A percentile compares a stretch with the other conserved stretches of the same genome.
Conservation (phyloP, 2,329 filamentous ascomycete genomes). For the Microdochium bolleyi region DNA sequence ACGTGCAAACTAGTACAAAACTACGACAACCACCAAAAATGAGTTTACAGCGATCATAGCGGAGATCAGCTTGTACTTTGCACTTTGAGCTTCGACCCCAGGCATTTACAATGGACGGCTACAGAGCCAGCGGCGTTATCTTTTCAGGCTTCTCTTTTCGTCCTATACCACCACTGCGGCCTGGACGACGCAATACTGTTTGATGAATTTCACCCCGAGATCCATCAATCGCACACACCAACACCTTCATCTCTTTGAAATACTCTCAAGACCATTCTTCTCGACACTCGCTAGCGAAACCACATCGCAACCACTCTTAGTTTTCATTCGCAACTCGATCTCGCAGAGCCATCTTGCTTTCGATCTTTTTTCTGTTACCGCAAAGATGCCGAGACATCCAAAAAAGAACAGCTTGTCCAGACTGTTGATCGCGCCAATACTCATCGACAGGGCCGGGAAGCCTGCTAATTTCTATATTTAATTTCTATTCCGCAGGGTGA, state of each 20-base stretch:
- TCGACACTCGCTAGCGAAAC: neutral
- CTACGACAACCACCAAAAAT: neutral
- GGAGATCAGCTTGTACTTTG: neutral
- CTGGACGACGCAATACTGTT: neutral
- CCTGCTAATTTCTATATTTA: neutral
- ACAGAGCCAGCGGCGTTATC: neutral
- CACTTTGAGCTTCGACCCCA: neutral
- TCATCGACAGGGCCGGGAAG: neutral
- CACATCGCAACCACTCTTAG: neutral
- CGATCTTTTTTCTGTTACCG: neutral
- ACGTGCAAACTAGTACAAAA: neutral
- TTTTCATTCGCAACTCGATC: neutral
- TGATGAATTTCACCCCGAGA: neutral
- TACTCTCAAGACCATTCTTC: neutral
- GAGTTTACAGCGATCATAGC: neutral
- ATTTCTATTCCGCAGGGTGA: neutral
- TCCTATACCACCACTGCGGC: neutral
- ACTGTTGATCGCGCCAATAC: neutral
- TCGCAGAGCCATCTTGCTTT: constrained; percentile 1
- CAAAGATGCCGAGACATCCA: neutral
- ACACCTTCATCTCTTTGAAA: neutral
- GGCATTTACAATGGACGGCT: neutral
- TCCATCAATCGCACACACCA: neutral
- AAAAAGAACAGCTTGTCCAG: neutral
- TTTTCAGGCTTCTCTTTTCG: neutral